A percentile compares a stretch with the other conserved stretches of the same genome.
Conservation (phyloP, 73 alveolate species). For the Tetrahymena borealis region DNA sequence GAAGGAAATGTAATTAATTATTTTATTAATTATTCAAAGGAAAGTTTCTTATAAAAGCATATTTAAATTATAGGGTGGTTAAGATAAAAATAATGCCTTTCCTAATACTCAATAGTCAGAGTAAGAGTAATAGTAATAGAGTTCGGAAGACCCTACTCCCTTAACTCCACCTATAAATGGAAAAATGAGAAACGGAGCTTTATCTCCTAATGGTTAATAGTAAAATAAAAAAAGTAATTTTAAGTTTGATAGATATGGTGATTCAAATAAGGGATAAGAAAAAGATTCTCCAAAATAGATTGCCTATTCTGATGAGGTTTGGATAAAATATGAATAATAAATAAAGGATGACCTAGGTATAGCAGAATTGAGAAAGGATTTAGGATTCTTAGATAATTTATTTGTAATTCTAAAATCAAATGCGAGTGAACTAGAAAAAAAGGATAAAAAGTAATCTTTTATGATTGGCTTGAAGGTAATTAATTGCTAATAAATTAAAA, state of each 20-base stretch:
- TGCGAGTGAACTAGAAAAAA: conserved; percentile 59
- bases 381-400: conserved; percentile 72
- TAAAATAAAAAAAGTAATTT: conserved; percentile 30
- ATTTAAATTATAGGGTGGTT: background rate
- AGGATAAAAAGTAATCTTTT: conserved; percentile 64
- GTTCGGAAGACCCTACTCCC: background rate
- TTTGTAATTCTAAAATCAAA: conserved; percentile 57
- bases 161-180: background rate
- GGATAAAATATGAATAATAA: conserved; percentile 71
- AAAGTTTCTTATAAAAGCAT: background rate
- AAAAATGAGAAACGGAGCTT: conserved; percentile 17
- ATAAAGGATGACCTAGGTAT: conserved; percentile 89
- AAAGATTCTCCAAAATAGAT: conserved; percentile 49
- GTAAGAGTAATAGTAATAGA: too few species aligned
- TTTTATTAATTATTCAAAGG: background rate
- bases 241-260: conserved; percentile 13
- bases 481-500: background rate
- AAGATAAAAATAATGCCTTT: conserved; percentile 7
- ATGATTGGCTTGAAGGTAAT: conserved; percentile 66
- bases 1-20: conserved; percentile 31
- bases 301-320: conserved; percentile 68
- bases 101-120: too few species aligned
- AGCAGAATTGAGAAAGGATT: conserved; percentile 82
- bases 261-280: conserved; percentile 8
- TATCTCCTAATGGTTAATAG: conserved; percentile 18